These are phyloP conservation scores for Candolleomyces aberdarensis DNA, from an alignment of 768 basidiomycete species.

Conservation along the genomic window DNA sequence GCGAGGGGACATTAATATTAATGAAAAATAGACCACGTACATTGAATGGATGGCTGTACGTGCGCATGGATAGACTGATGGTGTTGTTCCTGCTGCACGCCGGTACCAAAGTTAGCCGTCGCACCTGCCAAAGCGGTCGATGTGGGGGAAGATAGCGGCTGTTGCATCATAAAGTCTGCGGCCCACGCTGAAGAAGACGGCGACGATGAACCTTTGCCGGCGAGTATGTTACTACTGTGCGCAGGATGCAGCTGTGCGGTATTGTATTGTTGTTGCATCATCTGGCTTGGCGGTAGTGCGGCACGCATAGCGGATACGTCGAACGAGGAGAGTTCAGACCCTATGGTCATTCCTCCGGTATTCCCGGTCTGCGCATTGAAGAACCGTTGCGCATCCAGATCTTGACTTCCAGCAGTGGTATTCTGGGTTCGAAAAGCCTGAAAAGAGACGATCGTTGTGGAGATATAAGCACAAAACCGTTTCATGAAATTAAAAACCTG, in stretches of 20 bases:
- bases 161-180: constrained; percentile 15
- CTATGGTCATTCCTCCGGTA: constrained; percentile 20
- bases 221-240: constrained; percentile 14
- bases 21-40: constrained; percentile 1
- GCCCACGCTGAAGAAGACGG: constrained; percentile 18
- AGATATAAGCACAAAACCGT: not conserved
- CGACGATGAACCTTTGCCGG: constrained; percentile 47
- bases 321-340: constrained; percentile 41
- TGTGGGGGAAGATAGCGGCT: not conserved
- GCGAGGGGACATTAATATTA: not conserved
- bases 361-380: constrained; percentile 38
- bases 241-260: not conserved
- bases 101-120: not conserved
- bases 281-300: constrained; percentile 38
- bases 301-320: constrained; percentile 56
- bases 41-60: not conserved
- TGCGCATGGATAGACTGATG: not conserved
- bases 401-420: constrained; percentile 29
- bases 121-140: not conserved
- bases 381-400: constrained; percentile 70
- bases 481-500: not conserved
- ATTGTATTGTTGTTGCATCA: constrained; percentile 19
- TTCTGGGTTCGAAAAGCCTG: constrained; percentile 63
- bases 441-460: not conserved
- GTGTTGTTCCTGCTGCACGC: constrained; percentile 1